Evolutionary conservation across 805 yeast genomes (phyloP).

Genomic region (Sugiyamaella floridensis): DNA sequence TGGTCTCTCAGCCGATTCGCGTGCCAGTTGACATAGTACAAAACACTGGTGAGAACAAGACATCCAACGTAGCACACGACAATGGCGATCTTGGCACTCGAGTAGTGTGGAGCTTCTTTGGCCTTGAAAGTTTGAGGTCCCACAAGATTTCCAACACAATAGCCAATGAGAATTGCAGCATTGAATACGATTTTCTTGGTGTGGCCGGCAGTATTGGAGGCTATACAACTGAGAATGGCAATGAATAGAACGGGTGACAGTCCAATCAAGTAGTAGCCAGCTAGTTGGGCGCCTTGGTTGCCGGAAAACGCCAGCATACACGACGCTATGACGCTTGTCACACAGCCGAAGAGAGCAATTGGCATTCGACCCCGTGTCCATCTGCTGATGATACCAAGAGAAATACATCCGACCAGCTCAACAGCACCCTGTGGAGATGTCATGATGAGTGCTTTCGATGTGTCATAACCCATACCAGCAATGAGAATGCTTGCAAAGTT

Average conservation of each 20-base stretch:
- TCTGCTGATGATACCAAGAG: conserved; percentile 14
- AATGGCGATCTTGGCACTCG: conserved; percentile 49
- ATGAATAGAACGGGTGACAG: conserved; percentile 8
- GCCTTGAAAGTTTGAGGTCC: conserved; percentile 68
- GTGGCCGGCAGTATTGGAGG: conserved; percentile 57
- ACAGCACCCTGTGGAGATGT: conserved; percentile 31
- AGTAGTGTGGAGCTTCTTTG: conserved; percentile 52
- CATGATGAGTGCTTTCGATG: conserved; percentile 30
- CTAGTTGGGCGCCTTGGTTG: conserved; percentile 10
- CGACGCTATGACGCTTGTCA: conserved; percentile 27
- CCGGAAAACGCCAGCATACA: conserved; percentile 14
- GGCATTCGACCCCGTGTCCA: conserved; percentile 16
- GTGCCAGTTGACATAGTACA: conserved; percentile 13
- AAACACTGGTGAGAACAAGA: conserved; percentile 35
- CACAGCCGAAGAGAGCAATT: conserved; percentile 43
- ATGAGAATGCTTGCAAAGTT: conserved; percentile 42
- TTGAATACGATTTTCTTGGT: conserved; percentile 63
- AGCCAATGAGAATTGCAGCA: conserved; percentile 54
- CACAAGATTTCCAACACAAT: conserved; percentile 59
- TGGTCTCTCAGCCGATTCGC: conserved; percentile 49
- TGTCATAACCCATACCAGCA: conserved; percentile 25
- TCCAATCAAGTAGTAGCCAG: conserved; percentile 11
- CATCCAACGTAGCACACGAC: conserved; percentile 35
- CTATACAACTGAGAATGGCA: conserved; percentile 9
- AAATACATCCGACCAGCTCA: conserved; percentile 19